Percentiles rank a stretch among this genome's conserved stretches.
These are phyloP conservation scores for Sequoia sempervirens DNA, from an alignment of 75 land plant genomes.

Conservation along the genomic window DNA sequence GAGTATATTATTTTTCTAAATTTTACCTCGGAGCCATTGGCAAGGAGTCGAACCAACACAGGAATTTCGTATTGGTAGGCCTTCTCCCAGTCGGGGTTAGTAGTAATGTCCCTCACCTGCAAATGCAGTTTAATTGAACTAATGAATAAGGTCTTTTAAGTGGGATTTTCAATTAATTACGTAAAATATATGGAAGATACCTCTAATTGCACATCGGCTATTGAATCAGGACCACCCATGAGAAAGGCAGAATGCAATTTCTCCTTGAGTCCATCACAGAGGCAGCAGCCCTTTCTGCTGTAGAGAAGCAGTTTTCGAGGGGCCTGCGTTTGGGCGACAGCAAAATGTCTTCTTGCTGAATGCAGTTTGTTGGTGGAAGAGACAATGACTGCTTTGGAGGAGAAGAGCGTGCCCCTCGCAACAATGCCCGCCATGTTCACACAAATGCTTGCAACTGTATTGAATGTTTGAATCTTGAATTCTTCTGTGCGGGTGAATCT, in stretches of 20 bases:
- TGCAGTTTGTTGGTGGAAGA: neutral
- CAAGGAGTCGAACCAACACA: conserved; percentile 64
- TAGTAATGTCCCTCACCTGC: conserved; percentile 82
- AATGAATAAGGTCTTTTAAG: neutral
- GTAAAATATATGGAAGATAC: conserved; percentile 18
- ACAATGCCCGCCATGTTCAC: neutral
- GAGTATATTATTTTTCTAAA: neutral
- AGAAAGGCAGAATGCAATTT: conserved; percentile 68
- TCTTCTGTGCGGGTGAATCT: no score
- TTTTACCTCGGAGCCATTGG: conserved; percentile 82
- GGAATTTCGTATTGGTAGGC: conserved; percentile 96
- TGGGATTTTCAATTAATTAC: neutral
- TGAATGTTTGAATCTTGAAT: no score
- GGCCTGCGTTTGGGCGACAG: neutral
- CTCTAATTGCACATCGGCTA: conserved; percentile 65
- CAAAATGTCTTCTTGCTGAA: neutral
- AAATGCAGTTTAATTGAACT: neutral
- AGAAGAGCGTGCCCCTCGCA: neutral
- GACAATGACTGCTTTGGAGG: neutral
- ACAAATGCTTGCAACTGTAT: neutral
- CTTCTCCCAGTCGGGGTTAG: conserved; percentile 76
- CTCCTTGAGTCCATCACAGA: conserved; percentile 94
- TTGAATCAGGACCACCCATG: conserved; percentile 44
- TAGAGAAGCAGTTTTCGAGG: conserved; percentile 68
- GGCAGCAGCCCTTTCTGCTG: conserved; percentile 93